phyloP scores from a whole-genome alignment of 345 rosid genomes.

The Garcia nutans region DNA sequence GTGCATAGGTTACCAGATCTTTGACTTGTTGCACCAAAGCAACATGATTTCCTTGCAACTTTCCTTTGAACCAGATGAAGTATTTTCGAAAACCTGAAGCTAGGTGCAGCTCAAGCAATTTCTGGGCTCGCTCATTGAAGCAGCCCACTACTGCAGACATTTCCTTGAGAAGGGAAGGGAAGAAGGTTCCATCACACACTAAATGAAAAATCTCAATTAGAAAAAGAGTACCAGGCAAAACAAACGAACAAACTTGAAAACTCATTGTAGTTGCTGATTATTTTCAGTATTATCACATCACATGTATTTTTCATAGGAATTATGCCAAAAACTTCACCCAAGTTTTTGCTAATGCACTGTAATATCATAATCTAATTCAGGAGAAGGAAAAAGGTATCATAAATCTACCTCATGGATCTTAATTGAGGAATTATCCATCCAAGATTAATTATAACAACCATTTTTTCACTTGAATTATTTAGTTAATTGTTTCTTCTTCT shows the following conservation, averaged over 20 bases:
- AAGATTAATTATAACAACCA: neutral
- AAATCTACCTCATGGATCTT: neutral
- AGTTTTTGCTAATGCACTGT: neutral
- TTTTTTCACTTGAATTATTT: neutral
- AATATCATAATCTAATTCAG: neutral
- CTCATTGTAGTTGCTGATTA: neutral
- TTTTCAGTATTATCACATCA: neutral
- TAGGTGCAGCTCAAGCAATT: slow-evolving; percentile 81
- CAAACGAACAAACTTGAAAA: neutral
- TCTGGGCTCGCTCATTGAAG: slow-evolving; percentile 76
- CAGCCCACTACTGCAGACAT: slow-evolving; percentile 81
- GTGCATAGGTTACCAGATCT: slow-evolving; percentile 81
- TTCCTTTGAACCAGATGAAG: slow-evolving; percentile 70
- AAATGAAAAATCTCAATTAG: slow-evolving; percentile 19
- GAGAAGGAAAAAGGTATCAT: neutral
- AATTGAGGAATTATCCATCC: neutral
- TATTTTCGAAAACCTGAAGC: slow-evolving; percentile 75
- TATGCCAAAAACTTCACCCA: neutral
- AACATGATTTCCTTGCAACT: slow-evolving; percentile 43
- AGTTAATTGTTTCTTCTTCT: no score
- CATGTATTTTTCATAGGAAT: neutral
- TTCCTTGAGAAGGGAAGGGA: slow-evolving; percentile 79
- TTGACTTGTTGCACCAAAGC: slow-evolving; percentile 76
- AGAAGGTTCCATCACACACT: slow-evolving; percentile 94
- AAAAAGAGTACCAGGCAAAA: neutral